Evolutionary conservation across 805 yeast genomes (phyloP).

Genomic region (Spathaspora arborariae): DNA sequence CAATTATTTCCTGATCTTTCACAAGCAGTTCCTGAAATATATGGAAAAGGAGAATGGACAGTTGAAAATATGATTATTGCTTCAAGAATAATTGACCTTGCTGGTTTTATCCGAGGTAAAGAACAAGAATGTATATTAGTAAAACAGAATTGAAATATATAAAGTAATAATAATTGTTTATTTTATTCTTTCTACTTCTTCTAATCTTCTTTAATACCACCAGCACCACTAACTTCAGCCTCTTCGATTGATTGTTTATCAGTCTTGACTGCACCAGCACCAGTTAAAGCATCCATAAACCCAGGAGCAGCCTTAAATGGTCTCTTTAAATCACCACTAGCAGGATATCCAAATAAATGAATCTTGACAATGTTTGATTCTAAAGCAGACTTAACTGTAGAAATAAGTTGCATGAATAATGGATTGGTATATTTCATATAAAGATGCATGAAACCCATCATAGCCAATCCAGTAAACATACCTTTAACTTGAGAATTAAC

Average conservation of each 20-base stretch:
- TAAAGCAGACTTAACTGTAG: conserved; percentile 84
- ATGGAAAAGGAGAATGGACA: conserved; percentile 46
- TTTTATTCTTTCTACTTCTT: conserved; percentile 1
- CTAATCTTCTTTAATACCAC: conserved; percentile 87
- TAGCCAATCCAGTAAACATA: conserved; percentile 82
- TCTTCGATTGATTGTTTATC: conserved; percentile 83
- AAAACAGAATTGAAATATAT: conserved; percentile 8
- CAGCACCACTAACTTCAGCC: conserved; percentile 81
- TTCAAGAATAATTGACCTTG: conserved; percentile 47
- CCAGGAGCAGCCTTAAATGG: conserved; percentile 83
- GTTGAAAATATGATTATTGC: conserved; percentile 47
- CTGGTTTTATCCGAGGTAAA: conserved; percentile 45
- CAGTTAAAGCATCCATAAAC: conserved; percentile 55
- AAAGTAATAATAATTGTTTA: background rate
- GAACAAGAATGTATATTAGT: conserved; percentile 43
- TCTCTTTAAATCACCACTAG: conserved; percentile 89
- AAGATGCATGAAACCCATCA: conserved; percentile 98
- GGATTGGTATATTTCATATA: conserved; percentile 98
- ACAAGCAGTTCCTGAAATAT: conserved; percentile 55
- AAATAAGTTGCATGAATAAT: conserved; percentile 86
- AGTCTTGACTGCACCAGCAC: conserved; percentile 55
- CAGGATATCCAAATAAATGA: conserved; percentile 78
- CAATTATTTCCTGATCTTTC: conserved; percentile 48
- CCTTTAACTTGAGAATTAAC: conserved; percentile 76
- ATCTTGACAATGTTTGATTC: conserved; percentile 90